Evolutionary conservation across 2,329 filamentous ascomycete species (phyloP).

Genomic region (Pyricularia grisea): DNA sequence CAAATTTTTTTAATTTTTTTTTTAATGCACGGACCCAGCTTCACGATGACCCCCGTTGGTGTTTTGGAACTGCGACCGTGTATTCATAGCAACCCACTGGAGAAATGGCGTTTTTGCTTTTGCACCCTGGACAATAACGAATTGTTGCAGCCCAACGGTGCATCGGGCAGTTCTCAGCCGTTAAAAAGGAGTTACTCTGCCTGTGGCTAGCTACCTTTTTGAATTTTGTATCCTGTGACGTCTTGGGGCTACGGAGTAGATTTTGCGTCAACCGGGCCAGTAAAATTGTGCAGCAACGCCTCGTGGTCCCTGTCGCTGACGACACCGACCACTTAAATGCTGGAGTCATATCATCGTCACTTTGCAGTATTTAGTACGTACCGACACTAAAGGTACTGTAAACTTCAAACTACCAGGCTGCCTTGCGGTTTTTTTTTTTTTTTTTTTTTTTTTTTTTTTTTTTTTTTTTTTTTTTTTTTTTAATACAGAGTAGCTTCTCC

Average conservation of each 20-base stretch:
- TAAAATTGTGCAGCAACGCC: not conserved
- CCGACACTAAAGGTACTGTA: too few relatives aligned
- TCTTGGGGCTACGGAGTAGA: not conserved
- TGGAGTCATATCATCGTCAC: not conserved
- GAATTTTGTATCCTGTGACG: not conserved
- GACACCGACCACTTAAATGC: not conserved
- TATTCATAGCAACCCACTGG: not conserved
- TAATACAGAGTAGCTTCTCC: not conserved
- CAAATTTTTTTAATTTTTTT: not conserved
- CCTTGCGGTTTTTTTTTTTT: too few relatives aligned
- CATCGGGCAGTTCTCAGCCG: not conserved
- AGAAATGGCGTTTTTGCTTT: not conserved
- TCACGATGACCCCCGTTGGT: not conserved
- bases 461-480: too few relatives aligned
- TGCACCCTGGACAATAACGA: not conserved
- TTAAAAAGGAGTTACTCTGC: not conserved
- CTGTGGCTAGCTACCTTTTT: not conserved
- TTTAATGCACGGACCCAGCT: not conserved
- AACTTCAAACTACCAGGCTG: not conserved
- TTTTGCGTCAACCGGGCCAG: conserved; percentile 1
- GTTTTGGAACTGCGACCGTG: not conserved
- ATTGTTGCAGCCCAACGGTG: not conserved
- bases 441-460: too few relatives aligned
- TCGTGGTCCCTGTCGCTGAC: conserved; percentile 2
- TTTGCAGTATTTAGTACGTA: not conserved